Conservation (phyloP, 1,284 basidiomycete species). For the Bjerkandera adusta region DNA sequence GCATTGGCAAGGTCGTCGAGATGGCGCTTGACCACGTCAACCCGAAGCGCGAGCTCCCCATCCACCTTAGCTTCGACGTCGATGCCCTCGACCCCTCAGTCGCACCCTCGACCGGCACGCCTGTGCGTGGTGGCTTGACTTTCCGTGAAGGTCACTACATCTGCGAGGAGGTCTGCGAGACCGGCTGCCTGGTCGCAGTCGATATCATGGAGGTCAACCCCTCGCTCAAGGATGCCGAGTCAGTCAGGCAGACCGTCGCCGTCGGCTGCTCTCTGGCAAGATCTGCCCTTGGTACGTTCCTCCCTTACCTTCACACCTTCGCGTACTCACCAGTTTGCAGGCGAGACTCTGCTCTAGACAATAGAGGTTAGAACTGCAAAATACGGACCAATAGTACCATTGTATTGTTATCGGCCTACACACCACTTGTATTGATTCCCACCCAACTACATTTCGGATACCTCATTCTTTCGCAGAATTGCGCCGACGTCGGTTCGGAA, state of each 20-base stretch:
- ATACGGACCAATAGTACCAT: too few relatives aligned
- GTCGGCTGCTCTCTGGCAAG: slow-evolving; percentile 93
- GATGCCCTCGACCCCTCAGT: slow-evolving; percentile 93
- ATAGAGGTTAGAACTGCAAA: neutral
- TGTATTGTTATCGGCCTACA: neutral
- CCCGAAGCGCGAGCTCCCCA: slow-evolving; percentile 77
- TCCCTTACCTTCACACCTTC: neutral
- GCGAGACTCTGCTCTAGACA: slow-evolving; percentile 15
- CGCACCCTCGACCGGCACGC: slow-evolving; percentile 94
- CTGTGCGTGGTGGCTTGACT: slow-evolving; percentile 91
- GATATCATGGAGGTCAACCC: slow-evolving; percentile 99
- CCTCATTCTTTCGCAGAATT: too few relatives aligned
- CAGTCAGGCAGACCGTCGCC: slow-evolving; percentile 86
- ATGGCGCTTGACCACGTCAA: slow-evolving; percentile 96
- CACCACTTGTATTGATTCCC: neutral
- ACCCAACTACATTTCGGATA: neutral
- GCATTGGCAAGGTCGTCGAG: slow-evolving; percentile 93
- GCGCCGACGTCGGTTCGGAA: too few relatives aligned
- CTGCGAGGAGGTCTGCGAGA: slow-evolving; percentile 93
- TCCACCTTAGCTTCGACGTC: slow-evolving; percentile 97
- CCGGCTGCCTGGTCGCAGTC: slow-evolving; percentile 87
- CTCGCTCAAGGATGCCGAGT: slow-evolving; percentile 70
- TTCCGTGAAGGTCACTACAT: slow-evolving; percentile 99
- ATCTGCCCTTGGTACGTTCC: slow-evolving; percentile 73
- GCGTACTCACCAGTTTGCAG: neutral